Conservation (phyloP, 2,329 filamentous ascomycete species). For the Aspergillus sp. region DNA sequence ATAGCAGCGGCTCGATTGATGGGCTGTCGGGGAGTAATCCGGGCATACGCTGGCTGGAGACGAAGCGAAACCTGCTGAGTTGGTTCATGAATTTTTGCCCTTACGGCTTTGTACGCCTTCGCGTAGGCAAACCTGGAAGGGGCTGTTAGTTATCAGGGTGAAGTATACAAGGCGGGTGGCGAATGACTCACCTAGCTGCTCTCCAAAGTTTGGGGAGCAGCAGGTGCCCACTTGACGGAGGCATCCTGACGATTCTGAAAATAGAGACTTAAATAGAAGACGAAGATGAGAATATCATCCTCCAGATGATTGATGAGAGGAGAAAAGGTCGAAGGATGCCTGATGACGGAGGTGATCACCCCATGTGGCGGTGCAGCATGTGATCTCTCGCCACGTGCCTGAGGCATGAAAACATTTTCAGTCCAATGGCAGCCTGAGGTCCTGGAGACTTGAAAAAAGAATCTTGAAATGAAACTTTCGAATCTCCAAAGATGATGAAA, state of each 20-base stretch:
- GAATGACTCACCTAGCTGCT: constrained; percentile 44
- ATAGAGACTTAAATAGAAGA: constrained; percentile 7
- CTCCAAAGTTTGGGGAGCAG: constrained; percentile 51
- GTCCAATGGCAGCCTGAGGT: background rate
- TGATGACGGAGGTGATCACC: constrained; percentile 22
- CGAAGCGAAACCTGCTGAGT: constrained; percentile 44
- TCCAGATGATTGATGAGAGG: constrained; percentile 14
- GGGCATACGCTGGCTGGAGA: constrained; percentile 61
- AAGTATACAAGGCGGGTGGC: constrained; percentile 2
- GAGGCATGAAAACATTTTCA: background rate
- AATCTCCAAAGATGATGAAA: too few relatives aligned
- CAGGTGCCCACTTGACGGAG: constrained; percentile 50
- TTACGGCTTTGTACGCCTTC: constrained; percentile 46
- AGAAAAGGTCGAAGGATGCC: constrained; percentile 23
- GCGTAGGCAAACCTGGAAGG: constrained; percentile 46
- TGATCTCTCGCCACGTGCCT: constrained; percentile 20
- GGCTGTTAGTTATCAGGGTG: constrained; percentile 23
- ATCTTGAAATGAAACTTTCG: background rate
- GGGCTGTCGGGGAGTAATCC: constrained; percentile 57
- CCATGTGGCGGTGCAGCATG: constrained; percentile 26
- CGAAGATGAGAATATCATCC: constrained; percentile 20
- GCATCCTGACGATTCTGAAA: constrained; percentile 37
- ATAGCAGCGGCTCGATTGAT: constrained; percentile 63
- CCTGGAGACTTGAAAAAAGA: background rate
- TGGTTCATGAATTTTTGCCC: constrained; percentile 43